These are phyloP conservation scores for Xanthoparmelia taractica DNA, from an alignment of 495 filamentous ascomycete genomes.

Conservation along the genomic window DNA sequence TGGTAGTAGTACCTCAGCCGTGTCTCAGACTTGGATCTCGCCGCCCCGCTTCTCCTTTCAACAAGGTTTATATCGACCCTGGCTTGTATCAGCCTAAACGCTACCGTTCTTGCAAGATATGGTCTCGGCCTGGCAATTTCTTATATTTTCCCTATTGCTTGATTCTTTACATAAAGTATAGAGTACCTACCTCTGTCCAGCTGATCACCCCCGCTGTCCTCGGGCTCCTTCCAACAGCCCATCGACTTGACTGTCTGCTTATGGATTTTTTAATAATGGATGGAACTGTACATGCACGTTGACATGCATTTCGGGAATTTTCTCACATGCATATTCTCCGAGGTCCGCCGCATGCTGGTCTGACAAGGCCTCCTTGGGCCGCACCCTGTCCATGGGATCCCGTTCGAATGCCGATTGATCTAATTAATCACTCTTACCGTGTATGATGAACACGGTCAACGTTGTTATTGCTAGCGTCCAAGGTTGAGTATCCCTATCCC, in stretches of 20 bases:
- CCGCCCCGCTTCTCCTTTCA: not conserved
- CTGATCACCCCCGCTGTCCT: not conserved
- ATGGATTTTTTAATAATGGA: not conserved
- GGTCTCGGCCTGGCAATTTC: not conserved
- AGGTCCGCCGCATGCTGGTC: not conserved
- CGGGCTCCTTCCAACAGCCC: too few relatives aligned
- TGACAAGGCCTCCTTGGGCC: not conserved
- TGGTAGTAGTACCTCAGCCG: not conserved
- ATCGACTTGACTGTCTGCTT: not conserved
- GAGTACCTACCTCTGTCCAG: not conserved
- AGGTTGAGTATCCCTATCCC: not conserved
- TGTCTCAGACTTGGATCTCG: not conserved
- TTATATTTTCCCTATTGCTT: not conserved
- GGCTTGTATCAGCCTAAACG: too few relatives aligned
- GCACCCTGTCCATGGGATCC: not conserved
- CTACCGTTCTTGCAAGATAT: too few relatives aligned
- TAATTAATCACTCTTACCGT: not conserved
- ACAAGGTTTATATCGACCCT: too few relatives aligned
- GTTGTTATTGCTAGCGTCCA: not conserved
- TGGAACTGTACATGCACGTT: not conserved
- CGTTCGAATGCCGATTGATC: not conserved
- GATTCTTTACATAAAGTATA: not conserved
- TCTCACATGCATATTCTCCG: not conserved
- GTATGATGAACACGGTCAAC: not conserved
- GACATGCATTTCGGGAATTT: not conserved